phyloP scores from a whole-genome alignment of 257 asterid species.

The Capsicum rhomboideum region DNA sequence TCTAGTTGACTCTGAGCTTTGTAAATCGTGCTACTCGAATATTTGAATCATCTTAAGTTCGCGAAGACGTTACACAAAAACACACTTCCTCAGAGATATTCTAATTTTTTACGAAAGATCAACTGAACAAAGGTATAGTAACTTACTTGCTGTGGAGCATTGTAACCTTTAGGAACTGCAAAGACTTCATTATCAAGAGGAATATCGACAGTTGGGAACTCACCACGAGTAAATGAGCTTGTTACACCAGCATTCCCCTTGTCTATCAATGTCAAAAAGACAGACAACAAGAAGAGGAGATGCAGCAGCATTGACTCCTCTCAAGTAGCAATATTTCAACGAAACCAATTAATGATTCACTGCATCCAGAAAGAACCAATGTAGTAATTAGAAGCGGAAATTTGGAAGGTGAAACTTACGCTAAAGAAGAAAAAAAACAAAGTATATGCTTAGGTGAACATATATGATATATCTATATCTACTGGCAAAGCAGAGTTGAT shows the following conservation, averaged over 20 bases:
- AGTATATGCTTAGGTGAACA: background rate
- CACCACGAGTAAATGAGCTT: slow-evolving; percentile 60
- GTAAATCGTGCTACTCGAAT: background rate
- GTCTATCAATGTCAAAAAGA: slow-evolving; percentile 38
- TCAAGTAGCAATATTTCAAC: background rate
- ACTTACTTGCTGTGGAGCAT: slow-evolving; percentile 95
- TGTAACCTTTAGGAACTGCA: slow-evolving; percentile 74
- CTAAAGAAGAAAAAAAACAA: background rate
- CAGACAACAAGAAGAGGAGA: slow-evolving; percentile 31
- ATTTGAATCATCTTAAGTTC: background rate
- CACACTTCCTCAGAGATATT: background rate
- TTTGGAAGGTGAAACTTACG: background rate
- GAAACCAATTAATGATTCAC: background rate
- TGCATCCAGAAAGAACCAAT: background rate
- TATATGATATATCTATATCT: background rate
- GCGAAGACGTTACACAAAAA: background rate
- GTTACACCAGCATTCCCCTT: slow-evolving; percentile 60
- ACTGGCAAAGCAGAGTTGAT: background rate
- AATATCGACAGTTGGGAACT: slow-evolving; percentile 83
- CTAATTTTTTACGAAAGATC: background rate
- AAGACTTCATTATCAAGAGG: slow-evolving; percentile 79
- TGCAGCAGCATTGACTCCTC: slow-evolving; percentile 34
- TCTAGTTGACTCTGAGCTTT: background rate
- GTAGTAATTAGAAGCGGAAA: background rate
- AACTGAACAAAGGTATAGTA: background rate